These are phyloP conservation scores for Salix viminalis DNA, from an alignment of 345 rosid genomes.

Conservation along the genomic window DNA sequence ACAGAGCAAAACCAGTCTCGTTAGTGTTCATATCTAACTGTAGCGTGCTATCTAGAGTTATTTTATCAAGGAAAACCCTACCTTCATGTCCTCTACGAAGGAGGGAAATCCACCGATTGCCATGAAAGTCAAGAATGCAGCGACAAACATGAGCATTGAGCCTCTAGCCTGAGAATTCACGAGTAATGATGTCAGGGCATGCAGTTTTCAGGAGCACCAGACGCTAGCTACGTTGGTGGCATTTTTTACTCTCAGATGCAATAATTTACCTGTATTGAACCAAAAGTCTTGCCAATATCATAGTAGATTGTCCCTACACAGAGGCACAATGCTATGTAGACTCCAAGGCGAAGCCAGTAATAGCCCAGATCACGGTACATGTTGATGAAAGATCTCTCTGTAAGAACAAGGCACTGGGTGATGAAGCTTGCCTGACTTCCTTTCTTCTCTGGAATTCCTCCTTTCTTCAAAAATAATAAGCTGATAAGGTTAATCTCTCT, in stretches of 20 bases:
- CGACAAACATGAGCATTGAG: conserved; percentile 42
- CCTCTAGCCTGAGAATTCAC: conserved; percentile 39
- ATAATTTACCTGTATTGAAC: conserved; percentile 51
- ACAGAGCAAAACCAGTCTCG: neutral
- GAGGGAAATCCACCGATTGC: conserved; percentile 57
- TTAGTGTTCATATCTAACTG: neutral
- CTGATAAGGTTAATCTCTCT: neutral
- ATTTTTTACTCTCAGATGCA: neutral
- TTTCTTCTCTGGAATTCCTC: neutral
- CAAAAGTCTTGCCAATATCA: conserved; percentile 37
- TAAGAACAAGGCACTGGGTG: conserved; percentile 5
- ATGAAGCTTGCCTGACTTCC: conserved; percentile 6
- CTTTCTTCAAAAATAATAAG: conserved; percentile 1
- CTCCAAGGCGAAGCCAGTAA: conserved; percentile 57
- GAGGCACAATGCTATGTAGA: conserved; percentile 43
- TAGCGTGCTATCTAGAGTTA: neutral
- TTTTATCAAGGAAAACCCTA: neutral
- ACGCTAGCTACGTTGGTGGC: too few species aligned
- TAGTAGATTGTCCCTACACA: conserved; percentile 46
- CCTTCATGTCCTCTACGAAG: conserved; percentile 49
- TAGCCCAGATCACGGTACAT: conserved; percentile 64
- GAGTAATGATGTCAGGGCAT: neutral
- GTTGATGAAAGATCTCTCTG: conserved; percentile 25
- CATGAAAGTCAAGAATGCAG: conserved; percentile 49
- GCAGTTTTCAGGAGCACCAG: neutral